Evolutionary conservation across 2,329 filamentous ascomycete genomes (phyloP), one percentile per base, ranked within the genome.

Genomic region (Malbranchea cinnamomea): DNA sequence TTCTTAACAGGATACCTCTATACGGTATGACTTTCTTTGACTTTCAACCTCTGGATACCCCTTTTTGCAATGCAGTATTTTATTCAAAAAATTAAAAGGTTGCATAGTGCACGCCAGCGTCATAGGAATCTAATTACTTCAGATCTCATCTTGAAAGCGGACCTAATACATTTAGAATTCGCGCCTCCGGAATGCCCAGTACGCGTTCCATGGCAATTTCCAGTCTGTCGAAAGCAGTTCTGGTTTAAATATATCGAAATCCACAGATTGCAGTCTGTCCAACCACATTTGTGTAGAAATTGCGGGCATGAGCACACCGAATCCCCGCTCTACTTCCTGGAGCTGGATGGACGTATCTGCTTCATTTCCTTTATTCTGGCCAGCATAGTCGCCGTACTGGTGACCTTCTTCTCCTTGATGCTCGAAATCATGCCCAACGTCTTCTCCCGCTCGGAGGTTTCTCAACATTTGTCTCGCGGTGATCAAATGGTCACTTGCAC

Each of bases 401-500:
- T 69, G 67, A 28, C 78, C 81, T 29, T 74, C 74, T 48, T 93
- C 83, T 17, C 74, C 71, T 37, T 78, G 68, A 47, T 94, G 81
- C 56, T 95, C 87, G 50, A 87, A 94, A 4, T 81, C 82, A 50
- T 94, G 87, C 0, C 78, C 82, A 0, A 81, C 71, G 28, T 73
- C 74, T 42, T 78, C 59, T 2, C 84, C 82, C 3, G 72, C 74
- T 31, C 71, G 71, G 12, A 93, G 59, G 44, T 80, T 82, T 46
- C 74, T 76, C 36, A 95, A 55, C 84, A 98, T 93, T 51, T 93
- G 82, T 35, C 84, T 67, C 2, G 80, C 87, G 0, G 87, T 95
- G 42, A 94, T 92, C 19, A 98, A 63, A 54, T 98, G 89, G 50
- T 98, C 89, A 47, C 91, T 91, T 5, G 89, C 89, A 21, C 87